Evolutionary conservation across 2,329 filamentous ascomycete species (phyloP).

Genomic region (Venturia asperata): DNA sequence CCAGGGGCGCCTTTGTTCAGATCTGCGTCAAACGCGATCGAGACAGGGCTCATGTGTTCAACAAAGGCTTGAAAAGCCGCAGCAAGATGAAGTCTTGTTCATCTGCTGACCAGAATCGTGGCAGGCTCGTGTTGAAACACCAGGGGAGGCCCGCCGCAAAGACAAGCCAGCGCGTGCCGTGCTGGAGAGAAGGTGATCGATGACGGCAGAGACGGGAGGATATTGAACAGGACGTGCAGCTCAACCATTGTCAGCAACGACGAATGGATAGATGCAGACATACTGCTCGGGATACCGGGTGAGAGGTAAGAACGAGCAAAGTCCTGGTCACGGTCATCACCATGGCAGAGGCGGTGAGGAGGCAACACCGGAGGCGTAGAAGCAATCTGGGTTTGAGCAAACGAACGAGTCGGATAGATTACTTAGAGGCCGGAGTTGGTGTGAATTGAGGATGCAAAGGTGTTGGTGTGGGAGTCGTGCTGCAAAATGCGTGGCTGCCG

Average conservation of each 20-base stretch:
- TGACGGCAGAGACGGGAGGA: not conserved
- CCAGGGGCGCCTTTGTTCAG: slow-evolving; percentile 13
- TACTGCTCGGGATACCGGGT: not conserved
- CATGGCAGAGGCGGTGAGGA: slow-evolving; percentile 3
- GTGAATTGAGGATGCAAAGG: not conserved
- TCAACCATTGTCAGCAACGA: slow-evolving; percentile 6
- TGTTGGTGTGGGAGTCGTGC: slow-evolving; percentile 1
- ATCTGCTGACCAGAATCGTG: slow-evolving; percentile 10
- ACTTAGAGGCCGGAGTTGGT: not conserved
- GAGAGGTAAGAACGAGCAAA: not conserved
- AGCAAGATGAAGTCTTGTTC: slow-evolving; percentile 1
- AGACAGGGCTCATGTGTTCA: slow-evolving; percentile 7
- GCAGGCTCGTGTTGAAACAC: slow-evolving; percentile 4
- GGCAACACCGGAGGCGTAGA: slow-evolving; percentile 7
- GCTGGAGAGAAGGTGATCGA: not conserved
- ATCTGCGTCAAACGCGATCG: slow-evolving; percentile 10
- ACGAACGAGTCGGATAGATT: not conserved
- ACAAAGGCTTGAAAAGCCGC: slow-evolving; percentile 8
- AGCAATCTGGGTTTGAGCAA: not conserved
- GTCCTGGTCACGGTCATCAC: not conserved
- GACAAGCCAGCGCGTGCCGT: not conserved
- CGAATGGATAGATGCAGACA: slow-evolving; percentile 11
- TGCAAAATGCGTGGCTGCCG: slow-evolving; percentile 9
- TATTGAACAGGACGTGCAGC: slow-evolving; percentile 3
- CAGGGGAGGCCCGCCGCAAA: not conserved